Evolutionary conservation across 805 yeast species (phyloP).

Genomic region (Saccharomycopsis olivae): DNA sequence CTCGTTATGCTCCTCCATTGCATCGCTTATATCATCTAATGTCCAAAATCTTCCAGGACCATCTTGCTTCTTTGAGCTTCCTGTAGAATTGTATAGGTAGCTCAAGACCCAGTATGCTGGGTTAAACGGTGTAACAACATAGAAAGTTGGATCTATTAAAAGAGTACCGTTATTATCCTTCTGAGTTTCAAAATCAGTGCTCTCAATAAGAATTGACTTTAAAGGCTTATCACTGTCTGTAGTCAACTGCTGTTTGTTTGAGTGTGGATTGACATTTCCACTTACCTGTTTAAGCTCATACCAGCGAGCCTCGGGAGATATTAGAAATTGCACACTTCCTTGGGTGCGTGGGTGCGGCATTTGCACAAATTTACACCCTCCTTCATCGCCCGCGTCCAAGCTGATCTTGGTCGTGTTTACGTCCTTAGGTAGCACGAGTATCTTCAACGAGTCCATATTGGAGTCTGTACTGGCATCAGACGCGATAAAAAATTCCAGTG

Average conservation of each 20-base stretch:
- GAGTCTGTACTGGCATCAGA: too few species aligned
- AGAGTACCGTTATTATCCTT: slow-evolving; percentile 1
- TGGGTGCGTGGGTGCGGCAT: slow-evolving; percentile 4
- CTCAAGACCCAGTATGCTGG: slow-evolving; percentile 5
- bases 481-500: too few species aligned
- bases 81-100: too few species aligned
- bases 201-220: slow-evolving; percentile 6
- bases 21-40: slow-evolving; percentile 16
- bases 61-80: too few species aligned
- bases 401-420: neutral
- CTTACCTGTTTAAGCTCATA: slow-evolving; percentile 7
- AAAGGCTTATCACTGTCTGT: slow-evolving; percentile 4
- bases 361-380: neutral
- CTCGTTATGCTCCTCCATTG: slow-evolving; percentile 13
- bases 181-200: neutral
- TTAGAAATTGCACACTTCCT: neutral
- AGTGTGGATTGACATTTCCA: slow-evolving; percentile 9
- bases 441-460: too few species aligned
- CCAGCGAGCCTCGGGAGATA: neutral
- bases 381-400: neutral
- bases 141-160: slow-evolving; percentile 9
- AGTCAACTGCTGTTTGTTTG: slow-evolving; percentile 2
- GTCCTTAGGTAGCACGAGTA: too few species aligned
- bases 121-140: slow-evolving; percentile 10
- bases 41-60: too few species aligned